Base-by-base conservation (phyloP, 2,329 filamentous ascomycete species). In the Hypoxylon sp. region DNA sequence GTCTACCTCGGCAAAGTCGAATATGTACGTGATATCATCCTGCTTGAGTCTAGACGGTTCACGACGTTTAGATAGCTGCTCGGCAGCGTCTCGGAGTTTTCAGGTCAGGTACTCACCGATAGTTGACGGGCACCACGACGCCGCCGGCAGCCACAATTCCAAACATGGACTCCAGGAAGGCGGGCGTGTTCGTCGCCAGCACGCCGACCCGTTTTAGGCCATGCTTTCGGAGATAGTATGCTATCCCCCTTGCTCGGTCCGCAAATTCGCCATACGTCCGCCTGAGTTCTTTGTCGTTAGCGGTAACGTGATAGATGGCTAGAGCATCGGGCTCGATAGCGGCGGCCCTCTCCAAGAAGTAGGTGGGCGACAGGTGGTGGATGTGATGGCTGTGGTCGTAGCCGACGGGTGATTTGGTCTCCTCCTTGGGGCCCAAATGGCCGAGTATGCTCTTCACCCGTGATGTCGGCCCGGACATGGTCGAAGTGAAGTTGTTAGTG, bases 21-120 rank as follows among this genome's bases (percentile, higher is more conserved):
- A 91, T 59, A 98, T 96, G 74, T 98, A 99, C 17, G 84, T 80
- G 56, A 99, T 88, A 69, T 99, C 95, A 60, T 93, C 91, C 29
- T 84, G 79, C 55, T 72, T 72, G 8, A 72, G 52, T 17, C 71
- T 70, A 55, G 20, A 23, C 21, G n/a, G 29, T 41, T 9, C 26
- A 49, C 8, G 21, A n/a, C 11, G 15, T 50, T 54, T 21, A 48
- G 29, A 46, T 7, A 11, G 13, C 24, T 9, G 15, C 21, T 26
- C n/a, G 27, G 26, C 8, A 33, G 26, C 8, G 8, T 4, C 5
- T 2, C n/a, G 38, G 21, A 29, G 27, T 20, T n/a, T n/a, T n/a
- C 24, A 23, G 41, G 24, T 31, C 27, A 15, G 10, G 11, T 35
- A 56, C 69, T 52, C 37, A 73, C 60, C 81, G 72, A 67, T 83